Evolutionary conservation across 2,329 filamentous ascomycete species (phyloP).

Genomic region (Monosporascus sp.): DNA sequence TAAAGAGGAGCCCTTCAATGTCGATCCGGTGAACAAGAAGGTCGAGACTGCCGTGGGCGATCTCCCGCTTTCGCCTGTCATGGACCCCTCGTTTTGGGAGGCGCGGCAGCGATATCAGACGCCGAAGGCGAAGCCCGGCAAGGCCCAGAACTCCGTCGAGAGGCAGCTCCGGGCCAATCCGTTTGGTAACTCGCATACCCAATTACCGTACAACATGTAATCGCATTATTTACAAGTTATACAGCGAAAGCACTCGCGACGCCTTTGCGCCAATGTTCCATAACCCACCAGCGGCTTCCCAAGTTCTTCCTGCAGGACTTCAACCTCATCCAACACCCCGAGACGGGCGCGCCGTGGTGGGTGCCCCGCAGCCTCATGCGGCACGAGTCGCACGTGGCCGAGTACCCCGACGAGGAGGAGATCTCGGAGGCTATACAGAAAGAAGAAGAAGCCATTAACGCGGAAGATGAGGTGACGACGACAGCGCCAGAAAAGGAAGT

Average conservation of each 20-base stretch:
- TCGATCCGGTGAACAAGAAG: conserved; percentile 37
- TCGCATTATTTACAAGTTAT: conserved; percentile 1
- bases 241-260: conserved; percentile 58
- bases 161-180: conserved; percentile 55
- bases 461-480: background rate
- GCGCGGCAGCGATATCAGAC: conserved; percentile 37
- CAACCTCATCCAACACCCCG: conserved; percentile 49
- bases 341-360: conserved; percentile 49
- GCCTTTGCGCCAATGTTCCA: conserved; percentile 50
- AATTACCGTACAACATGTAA: background rate
- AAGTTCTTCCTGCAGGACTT: conserved; percentile 60
- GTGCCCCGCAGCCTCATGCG: conserved; percentile 42
- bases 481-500: background rate
- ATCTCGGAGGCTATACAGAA: conserved; percentile 15
- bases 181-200: conserved; percentile 46
- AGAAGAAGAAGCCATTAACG: background rate
- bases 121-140: conserved; percentile 29
- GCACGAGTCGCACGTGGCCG: conserved; percentile 5
- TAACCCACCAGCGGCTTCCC: conserved; percentile 48
- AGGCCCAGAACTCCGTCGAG: conserved; percentile 44
- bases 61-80: conserved; percentile 50
- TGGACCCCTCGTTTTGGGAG: conserved; percentile 45
- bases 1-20: conserved; percentile 25
- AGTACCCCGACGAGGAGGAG: background rate
- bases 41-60: conserved; percentile 40